Percentiles rank a stretch among this genome's conserved stretches.
Conservation (phyloP, 805 yeast species). For the Candida krabiensis region DNA sequence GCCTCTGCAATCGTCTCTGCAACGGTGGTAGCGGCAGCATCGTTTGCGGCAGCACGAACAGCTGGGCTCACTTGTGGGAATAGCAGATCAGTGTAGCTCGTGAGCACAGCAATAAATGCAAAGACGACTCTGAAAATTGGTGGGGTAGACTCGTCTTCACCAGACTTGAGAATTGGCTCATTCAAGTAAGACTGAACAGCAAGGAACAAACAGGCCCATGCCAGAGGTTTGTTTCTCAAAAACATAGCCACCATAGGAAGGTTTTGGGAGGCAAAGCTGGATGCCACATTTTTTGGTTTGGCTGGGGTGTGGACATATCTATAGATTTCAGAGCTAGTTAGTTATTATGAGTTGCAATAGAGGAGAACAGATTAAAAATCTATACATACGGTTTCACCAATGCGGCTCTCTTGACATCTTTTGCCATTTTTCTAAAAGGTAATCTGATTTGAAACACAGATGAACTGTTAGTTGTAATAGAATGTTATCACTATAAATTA, state of each 20-base stretch:
- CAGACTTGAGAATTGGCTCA: constrained; percentile 32
- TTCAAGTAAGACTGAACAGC: constrained; percentile 51
- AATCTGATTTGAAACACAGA: not conserved
- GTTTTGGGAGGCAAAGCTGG: constrained; percentile 49
- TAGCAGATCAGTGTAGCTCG: constrained; percentile 52
- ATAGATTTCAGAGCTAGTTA: constrained; percentile 8
- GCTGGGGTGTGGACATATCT: constrained; percentile 50
- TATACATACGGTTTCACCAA: constrained; percentile 27
- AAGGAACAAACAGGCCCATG: constrained; percentile 55
- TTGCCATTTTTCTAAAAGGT: constrained; percentile 16
- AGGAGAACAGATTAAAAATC: too few species aligned
- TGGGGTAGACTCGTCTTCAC: constrained; percentile 39
- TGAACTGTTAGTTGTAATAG: too few species aligned
- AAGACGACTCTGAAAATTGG: constrained; percentile 46
- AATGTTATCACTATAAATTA: too few species aligned
- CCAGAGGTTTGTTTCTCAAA: constrained; percentile 52
- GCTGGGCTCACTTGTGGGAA: constrained; percentile 45
- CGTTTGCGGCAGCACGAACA: constrained; percentile 24
- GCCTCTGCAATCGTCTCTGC: constrained; percentile 4
- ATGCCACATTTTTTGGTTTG: constrained; percentile 44
- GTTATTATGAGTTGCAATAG: not conserved
- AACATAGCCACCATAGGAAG: constrained; percentile 67
- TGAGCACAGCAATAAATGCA: constrained; percentile 45
- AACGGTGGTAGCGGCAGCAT: constrained; percentile 12
- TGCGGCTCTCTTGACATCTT: constrained; percentile 32